Evolutionary conservation across 2,329 filamentous ascomycete genomes (phyloP).

Genomic region (Colletotrichum karsti): DNA sequence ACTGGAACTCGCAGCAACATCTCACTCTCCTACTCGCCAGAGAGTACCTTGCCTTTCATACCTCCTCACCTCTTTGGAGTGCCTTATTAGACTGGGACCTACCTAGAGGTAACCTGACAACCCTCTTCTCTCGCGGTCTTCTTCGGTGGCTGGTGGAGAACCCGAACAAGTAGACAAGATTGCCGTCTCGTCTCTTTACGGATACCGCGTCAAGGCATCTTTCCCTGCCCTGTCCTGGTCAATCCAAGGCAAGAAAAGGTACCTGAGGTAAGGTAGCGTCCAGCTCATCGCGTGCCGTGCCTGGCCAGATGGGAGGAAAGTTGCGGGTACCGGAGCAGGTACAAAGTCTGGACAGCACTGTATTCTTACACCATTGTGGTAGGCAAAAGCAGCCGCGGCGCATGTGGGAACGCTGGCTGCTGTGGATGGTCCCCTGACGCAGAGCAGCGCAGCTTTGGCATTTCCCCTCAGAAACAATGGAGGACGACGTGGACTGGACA

Average conservation of each 20-base stretch:
- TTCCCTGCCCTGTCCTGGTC: slow-evolving; percentile 21
- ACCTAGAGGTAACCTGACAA: slow-evolving; percentile 6
- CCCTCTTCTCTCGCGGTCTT: background rate
- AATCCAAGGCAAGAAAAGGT: no score
- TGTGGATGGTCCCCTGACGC: slow-evolving; percentile 1
- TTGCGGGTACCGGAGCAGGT: slow-evolving; percentile 18
- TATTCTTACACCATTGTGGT: background rate
- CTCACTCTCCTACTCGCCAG: slow-evolving; percentile 11
- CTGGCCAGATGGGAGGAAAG: slow-evolving; percentile 20
- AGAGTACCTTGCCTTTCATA: no score
- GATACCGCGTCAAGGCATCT: slow-evolving; percentile 4
- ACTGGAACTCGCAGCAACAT: slow-evolving; percentile 19
- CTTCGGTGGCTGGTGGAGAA: no score
- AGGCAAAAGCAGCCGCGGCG: background rate
- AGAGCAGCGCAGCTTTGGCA: slow-evolving; percentile 3
- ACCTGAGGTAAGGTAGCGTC: slow-evolving; percentile 13
- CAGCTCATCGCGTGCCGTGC: slow-evolving; percentile 17
- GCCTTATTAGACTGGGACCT: background rate
- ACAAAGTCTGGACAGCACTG: background rate
- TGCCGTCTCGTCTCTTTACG: no score
- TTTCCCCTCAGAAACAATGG: background rate
- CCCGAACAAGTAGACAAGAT: no score
- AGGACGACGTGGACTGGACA: no score
- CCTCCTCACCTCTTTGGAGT: no score
- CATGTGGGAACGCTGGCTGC: background rate